These are phyloP conservation scores for Chalaropsis thielavioides DNA, from an alignment of 2,329 filamentous ascomycete species.

Conservation along the genomic window DNA sequence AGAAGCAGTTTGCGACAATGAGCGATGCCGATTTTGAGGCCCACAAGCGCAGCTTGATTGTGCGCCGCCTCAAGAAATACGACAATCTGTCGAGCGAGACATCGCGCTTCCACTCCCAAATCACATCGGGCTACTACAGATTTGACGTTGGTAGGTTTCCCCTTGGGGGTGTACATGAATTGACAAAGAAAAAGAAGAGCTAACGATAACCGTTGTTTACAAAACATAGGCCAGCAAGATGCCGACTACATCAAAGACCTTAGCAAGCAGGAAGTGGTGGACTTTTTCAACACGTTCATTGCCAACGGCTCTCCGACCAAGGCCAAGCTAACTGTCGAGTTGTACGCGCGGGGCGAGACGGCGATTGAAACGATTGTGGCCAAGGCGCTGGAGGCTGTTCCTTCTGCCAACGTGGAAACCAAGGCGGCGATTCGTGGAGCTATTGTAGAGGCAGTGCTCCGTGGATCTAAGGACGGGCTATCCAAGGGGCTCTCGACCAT, in stretches of 20 bases:
- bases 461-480: slow-evolving; percentile 7
- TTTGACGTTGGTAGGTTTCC: slow-evolving; percentile 60
- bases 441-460: slow-evolving; percentile 14
- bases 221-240: slow-evolving; percentile 50
- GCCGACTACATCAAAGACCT: slow-evolving; percentile 58
- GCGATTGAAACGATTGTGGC: slow-evolving; percentile 20
- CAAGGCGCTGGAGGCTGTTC: slow-evolving; percentile 8
- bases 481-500: background rate
- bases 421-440: slow-evolving; percentile 19
- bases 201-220: too few species aligned
- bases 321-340: slow-evolving; percentile 72
- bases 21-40: slow-evolving; percentile 70
- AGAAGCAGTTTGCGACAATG: slow-evolving; percentile 57
- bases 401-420: slow-evolving; percentile 9
- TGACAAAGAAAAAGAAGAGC: slow-evolving; percentile 23
- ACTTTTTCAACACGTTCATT: slow-evolving; percentile 66
- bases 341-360: slow-evolving; percentile 53
- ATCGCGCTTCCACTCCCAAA: slow-evolving; percentile 59
- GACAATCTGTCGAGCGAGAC: slow-evolving; percentile 86
- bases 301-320: slow-evolving; percentile 56
- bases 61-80: slow-evolving; percentile 74
- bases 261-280: slow-evolving; percentile 63
- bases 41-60: slow-evolving; percentile 79
- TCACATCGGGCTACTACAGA: slow-evolving; percentile 74
- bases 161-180: background rate